These are phyloP conservation scores for Hyphopichia khmerensis DNA, from an alignment of 1,139 yeast genomes.

Conservation along the genomic window DNA sequence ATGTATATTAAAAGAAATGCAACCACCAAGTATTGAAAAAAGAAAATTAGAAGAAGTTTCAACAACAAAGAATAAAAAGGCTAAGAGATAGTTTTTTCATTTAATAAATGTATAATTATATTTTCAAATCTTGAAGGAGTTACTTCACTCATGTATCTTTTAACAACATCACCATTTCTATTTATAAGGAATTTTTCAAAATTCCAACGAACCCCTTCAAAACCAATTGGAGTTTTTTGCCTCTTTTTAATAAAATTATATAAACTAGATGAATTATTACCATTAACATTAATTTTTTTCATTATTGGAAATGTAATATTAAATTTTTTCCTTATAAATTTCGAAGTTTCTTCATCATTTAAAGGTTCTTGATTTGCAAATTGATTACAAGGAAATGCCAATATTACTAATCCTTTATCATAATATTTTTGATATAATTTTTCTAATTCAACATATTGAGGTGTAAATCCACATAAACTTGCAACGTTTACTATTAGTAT, in stretches of 20 bases:
- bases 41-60: conserved; percentile 12
- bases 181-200: conserved; percentile 87
- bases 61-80: conserved; percentile 13
- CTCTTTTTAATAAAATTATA: conserved; percentile 29
- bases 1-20: conserved; percentile 62
- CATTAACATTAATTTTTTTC: conserved; percentile 39
- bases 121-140: conserved; percentile 61
- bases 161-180: conserved; percentile 67
- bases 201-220: conserved; percentile 88
- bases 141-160: conserved; percentile 67
- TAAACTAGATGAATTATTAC: conserved; percentile 27
- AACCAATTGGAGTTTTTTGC: conserved; percentile 60
- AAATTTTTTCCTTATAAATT: conserved; percentile 63
- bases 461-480: conserved; percentile 44
- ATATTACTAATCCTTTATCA: conserved; percentile 28
- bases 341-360: conserved; percentile 59
- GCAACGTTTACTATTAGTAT: conserved; percentile 47
- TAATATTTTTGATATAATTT: conserved; percentile 30
- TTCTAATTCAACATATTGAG: conserved; percentile 40
- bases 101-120: conserved; percentile 34
- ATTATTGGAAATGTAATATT: conserved; percentile 50
- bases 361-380: conserved; percentile 85
- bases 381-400: conserved; percentile 48
- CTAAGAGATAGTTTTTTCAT: background rate
- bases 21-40: conserved; percentile 16